Evolutionary conservation across 768 basidiomycete species (phyloP).

Genomic region (Termitomyces sp.): DNA sequence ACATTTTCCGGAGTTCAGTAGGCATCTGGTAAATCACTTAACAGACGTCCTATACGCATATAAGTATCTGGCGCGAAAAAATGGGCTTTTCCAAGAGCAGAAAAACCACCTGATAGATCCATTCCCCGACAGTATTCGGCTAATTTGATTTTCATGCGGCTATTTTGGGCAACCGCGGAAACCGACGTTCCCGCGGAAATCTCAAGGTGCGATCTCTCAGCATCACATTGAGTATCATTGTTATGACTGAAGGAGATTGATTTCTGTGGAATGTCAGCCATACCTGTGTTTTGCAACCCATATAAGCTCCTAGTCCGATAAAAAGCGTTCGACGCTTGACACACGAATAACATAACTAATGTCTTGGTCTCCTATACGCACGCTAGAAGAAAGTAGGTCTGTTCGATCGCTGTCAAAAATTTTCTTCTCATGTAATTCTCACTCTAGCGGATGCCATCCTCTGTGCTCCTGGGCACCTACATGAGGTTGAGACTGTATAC

Average conservation of each 20-base stretch:
- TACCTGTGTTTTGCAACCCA: constrained; percentile 25
- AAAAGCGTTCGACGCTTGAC: constrained; percentile 15
- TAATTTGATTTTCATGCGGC: constrained; percentile 6
- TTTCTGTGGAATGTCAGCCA: constrained; percentile 34
- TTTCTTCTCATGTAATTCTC: neutral
- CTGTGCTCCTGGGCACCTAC: constrained; percentile 40
- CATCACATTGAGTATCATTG: no score
- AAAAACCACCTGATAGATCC: neutral
- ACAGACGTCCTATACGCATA: neutral
- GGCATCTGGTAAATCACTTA: neutral
- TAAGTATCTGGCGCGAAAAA: neutral
- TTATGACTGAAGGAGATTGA: constrained; percentile 26
- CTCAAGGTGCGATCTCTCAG: constrained; percentile 14
- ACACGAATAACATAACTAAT: constrained; percentile 16
- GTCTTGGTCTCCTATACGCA: constrained; percentile 36
- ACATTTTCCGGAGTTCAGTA: neutral
- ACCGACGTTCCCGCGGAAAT: constrained; percentile 21
- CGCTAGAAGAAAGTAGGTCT: constrained; percentile 37
- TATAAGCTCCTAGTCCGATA: constrained; percentile 27
- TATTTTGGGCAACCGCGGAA: constrained; percentile 19
- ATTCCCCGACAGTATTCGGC: neutral
- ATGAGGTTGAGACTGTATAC: constrained; percentile 44
- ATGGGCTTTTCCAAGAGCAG: neutral
- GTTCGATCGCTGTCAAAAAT: neutral
- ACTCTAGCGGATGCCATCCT: constrained; percentile 41